Base-by-base conservation (phyloP, 2,329 filamentous ascomycete species). In the Botrytis hyacinthi region DNA sequence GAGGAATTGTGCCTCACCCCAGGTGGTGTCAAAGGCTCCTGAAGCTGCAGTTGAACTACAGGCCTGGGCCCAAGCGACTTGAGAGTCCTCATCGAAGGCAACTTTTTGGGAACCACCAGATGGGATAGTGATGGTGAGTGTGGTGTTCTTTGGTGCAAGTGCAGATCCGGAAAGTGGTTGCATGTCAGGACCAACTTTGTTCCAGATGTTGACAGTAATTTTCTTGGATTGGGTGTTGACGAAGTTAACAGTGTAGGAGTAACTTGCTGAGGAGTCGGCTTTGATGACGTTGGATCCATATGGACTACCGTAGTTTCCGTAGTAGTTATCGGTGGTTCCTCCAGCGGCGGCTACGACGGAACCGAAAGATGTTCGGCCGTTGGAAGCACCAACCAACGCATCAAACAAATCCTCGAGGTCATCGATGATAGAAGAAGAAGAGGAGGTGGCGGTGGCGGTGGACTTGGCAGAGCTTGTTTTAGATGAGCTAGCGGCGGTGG, bases 211-310 rank as follows among this genome's bases (percentile, higher is more conserved):
- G 73, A 81, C 67, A 20, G 76, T 78, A 61, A 80, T 80, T 4
- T 66, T 0, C 37, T 67, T 54, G 1, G 66, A 71, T 22, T 74
- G 73, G 8, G 77, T 77, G 73, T 81, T 81, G 37, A 72, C 59
- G 71, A 79, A 80, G 7, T 75, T 75, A 51, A 73, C 76, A 32
- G 80, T 81, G 75, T 76, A 81, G 12, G 73, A 63, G 48, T 80
- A 75, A 44, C 74, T 76, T 1, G 66, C 59, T 0, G 73, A 59
- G 0, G 78, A 76, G 29, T 61, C 46, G 29, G 78, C 79, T 70
- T 78, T 78, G 35, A 80, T 79, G 4, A 80, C 74, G 70, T 81
- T 81, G n/a, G 77, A 75, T 40, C 77, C 79, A 22, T 81, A 77
- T 73, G 79, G 78, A 14, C 1, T 35, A 10, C 80, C 80, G 63